Evolutionary conservation across 805 yeast species (phyloP), one percentile per base, ranked within the genome.

Genomic region (Nematodospora valgi): DNA sequence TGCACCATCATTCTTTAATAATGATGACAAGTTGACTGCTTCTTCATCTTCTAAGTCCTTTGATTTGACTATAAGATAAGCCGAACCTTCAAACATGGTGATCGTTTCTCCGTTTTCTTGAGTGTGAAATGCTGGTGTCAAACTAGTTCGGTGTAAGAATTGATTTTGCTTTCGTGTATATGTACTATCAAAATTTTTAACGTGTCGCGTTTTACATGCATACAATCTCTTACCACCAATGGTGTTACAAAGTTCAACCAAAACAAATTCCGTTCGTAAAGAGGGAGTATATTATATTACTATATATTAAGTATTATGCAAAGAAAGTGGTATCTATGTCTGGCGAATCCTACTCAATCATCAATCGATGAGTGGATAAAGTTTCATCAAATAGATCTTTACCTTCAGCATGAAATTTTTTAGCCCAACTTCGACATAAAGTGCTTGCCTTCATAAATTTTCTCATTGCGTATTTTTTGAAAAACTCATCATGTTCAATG

Each of bases 381-480:
- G 23, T 38, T 37, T 42, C 45, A 30, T 62, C 67, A 40, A 66
- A 63, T 32, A 62, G 49, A 43, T 57, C 54, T 43, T 64, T 71
- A 32, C 72, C 69, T 41, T 74, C 79, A 27, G 65, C 51, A 27
- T 62, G 61, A 35, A 73, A 62, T 49, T 78, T 74, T 54, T 81
- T 78, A 16, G 89, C 93, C 93, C 93, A 84, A 56, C 82, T 84
- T 55, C 91, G 74, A 43, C 93, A 82, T 38, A 82, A 68, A 13
- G 83, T 75, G 38, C 87, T 79, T 18, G 88, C 93, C 59, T 86
- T 86, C 82, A 93, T 77, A 55, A 82, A 88, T 57, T 85, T 82
- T 55, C 87, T 79, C 21, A 93, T 78, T 31, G 95, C 91, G 56
- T 93, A 93, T 63, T 93, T 93, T 55, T 84, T 86, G 68, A 87